Conservation (phyloP, 768 basidiomycete genomes). For the Leucocoprinus sp. region DNA sequence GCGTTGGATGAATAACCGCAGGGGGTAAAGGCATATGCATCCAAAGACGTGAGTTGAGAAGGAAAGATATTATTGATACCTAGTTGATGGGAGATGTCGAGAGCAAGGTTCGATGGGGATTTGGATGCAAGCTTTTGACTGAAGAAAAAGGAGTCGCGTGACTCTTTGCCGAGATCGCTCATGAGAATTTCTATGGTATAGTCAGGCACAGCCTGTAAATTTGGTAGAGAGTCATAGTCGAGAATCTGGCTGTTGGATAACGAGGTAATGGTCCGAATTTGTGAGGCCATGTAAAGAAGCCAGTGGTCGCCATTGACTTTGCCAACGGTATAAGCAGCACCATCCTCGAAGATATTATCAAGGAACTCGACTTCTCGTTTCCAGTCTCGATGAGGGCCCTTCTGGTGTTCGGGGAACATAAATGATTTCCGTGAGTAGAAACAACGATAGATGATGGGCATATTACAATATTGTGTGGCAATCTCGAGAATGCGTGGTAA, state of each 20-base stretch:
- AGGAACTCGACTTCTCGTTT: constrained; percentile 85
- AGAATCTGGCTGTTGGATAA: constrained; percentile 7
- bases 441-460: constrained; percentile 74
- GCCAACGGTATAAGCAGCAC: constrained; percentile 93
- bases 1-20: constrained; percentile 97
- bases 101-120: constrained; percentile 44
- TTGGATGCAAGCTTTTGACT: constrained; percentile 21
- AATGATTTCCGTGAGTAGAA: constrained; percentile 99
- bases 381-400: constrained; percentile 92
- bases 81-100: constrained; percentile 56
- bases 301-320: constrained; percentile 99
- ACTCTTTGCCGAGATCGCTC: constrained; percentile 74
- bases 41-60: constrained; percentile 67
- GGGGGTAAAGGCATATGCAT: constrained; percentile 89
- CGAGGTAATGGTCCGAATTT: constrained; percentile 25
- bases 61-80: constrained; percentile 85
- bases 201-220: constrained; percentile 42
- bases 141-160: constrained; percentile 74
- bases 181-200: constrained; percentile 98
- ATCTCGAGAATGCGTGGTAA: constrained; percentile 93
- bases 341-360: constrained; percentile 81
- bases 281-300: constrained; percentile 86
- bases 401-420: constrained; percentile 97
- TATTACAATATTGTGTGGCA: constrained; percentile 59
- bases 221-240: constrained; percentile 11